Conservation (phyloP, 2,329 filamentous ascomycete species). For the Metarhizium album region DNA sequence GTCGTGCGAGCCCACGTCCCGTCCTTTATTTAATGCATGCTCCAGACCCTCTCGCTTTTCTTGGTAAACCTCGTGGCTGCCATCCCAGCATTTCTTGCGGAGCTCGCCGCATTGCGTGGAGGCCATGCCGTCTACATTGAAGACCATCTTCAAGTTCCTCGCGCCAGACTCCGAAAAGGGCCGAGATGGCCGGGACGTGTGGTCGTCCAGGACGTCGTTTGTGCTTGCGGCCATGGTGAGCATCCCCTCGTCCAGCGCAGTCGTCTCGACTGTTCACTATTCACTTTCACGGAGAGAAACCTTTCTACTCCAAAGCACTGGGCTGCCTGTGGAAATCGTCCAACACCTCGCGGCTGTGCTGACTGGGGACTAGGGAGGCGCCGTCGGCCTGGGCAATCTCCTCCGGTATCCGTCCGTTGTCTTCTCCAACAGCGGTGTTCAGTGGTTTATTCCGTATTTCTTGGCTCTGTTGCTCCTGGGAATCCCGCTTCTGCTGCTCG, state of each 20-base stretch:
- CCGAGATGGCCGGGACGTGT: slow-evolving; percentile 17
- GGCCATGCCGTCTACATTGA: slow-evolving; percentile 2
- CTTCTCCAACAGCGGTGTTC: slow-evolving; percentile 45
- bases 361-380: slow-evolving; percentile 19
- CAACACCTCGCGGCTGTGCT: too few relatives aligned
- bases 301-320: too few relatives aligned
- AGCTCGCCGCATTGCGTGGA: too few relatives aligned
- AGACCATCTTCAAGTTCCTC: slow-evolving; percentile 11
- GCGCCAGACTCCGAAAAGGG: slow-evolving; percentile 15
- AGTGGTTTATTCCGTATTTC: slow-evolving; percentile 46
- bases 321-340: too few relatives aligned
- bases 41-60: too few relatives aligned
- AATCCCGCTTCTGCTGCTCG: too few relatives aligned
- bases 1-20: too few relatives aligned
- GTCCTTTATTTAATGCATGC: too few relatives aligned
- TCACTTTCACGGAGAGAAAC: too few relatives aligned
- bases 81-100: too few relatives aligned
- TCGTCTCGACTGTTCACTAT: too few relatives aligned
- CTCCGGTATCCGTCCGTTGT: slow-evolving; percentile 43
- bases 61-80: too few relatives aligned
- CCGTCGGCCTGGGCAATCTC: slow-evolving; percentile 43
- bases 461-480: slow-evolving; percentile 32
- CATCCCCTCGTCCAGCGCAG: neutral
- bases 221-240: slow-evolving; percentile 26
- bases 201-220: slow-evolving; percentile 15